Conservation (phyloP, 305 asterid species). For the Fraxinus floribunda region DNA sequence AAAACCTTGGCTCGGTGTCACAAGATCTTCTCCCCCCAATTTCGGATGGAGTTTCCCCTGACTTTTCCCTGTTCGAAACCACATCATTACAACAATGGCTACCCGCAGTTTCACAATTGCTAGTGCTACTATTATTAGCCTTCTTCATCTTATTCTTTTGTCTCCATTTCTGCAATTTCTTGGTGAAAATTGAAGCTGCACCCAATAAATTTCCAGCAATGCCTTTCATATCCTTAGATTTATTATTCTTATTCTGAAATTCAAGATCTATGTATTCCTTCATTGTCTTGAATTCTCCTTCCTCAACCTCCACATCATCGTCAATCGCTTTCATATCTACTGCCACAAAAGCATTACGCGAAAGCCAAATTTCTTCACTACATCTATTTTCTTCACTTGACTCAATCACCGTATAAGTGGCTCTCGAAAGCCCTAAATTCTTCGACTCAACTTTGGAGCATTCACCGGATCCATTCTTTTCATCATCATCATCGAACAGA, state of each 20-base stretch:
- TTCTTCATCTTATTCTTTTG: conserved; percentile 54
- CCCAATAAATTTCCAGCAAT: conserved; percentile 66
- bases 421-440: conserved; percentile 51
- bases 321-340: conserved; percentile 23
- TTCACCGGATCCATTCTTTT: conserved; percentile 40
- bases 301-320: conserved; percentile 36
- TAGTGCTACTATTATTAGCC: conserved; percentile 14
- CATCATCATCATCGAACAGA: conserved; percentile 64
- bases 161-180: conserved; percentile 82
- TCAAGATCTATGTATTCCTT: conserved; percentile 88
- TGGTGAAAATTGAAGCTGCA: conserved; percentile 77
- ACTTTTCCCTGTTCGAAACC: conserved; percentile 22
- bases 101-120: conserved; percentile 22
- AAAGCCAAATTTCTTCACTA: conserved; percentile 41
- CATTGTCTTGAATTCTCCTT: conserved; percentile 78
- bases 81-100: conserved; percentile 17
- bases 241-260: conserved; percentile 47
- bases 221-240: conserved; percentile 56
- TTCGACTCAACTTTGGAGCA: conserved; percentile 64
- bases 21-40: conserved; percentile 70
- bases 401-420: conserved; percentile 46
- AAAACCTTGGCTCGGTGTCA: conserved; percentile 63
- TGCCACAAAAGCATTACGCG: conserved; percentile 25
- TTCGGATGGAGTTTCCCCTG: conserved; percentile 45
- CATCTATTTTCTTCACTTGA: conserved; percentile 25